These are phyloP conservation scores for Thelonectria discophora DNA, from an alignment of 2,329 filamentous ascomycete genomes.

Conservation along the genomic window DNA sequence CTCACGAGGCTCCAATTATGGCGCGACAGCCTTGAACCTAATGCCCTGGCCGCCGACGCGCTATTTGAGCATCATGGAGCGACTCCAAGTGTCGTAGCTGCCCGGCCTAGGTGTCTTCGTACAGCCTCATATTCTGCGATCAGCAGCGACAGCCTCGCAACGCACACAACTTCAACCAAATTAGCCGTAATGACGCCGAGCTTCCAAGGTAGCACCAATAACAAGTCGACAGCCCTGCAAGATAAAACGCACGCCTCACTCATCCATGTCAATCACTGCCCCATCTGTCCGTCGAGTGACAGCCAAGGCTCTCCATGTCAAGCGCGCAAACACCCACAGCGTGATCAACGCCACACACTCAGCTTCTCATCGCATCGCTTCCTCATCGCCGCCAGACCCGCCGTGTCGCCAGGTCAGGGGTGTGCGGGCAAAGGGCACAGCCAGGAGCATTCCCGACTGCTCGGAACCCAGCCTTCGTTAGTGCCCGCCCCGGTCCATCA, in stretches of 20 bases:
- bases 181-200: neutral
- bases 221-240: neutral
- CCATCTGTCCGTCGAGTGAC: neutral
- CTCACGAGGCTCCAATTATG: too few species aligned
- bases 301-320: neutral
- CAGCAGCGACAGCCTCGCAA: neutral
- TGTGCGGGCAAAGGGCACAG: neutral
- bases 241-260: neutral
- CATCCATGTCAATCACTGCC: conserved; percentile 11
- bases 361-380: neutral
- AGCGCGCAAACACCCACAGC: neutral
- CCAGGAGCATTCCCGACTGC: conserved; percentile 7
- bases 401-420: conserved; percentile 1
- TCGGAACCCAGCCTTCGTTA: conserved; percentile 19
- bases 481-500: conserved; percentile 12
- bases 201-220: neutral
- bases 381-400: neutral
- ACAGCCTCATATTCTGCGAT: neutral
- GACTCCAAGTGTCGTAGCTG: too few species aligned
- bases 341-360: conserved; percentile 3
- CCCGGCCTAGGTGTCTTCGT: neutral
- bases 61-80: too few species aligned
- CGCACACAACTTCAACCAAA: neutral
- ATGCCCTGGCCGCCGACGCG: too few species aligned
- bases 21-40: too few species aligned